These are phyloP conservation scores for Podospora didyma DNA, from an alignment of 495 filamentous ascomycete genomes.

Conservation along the genomic window DNA sequence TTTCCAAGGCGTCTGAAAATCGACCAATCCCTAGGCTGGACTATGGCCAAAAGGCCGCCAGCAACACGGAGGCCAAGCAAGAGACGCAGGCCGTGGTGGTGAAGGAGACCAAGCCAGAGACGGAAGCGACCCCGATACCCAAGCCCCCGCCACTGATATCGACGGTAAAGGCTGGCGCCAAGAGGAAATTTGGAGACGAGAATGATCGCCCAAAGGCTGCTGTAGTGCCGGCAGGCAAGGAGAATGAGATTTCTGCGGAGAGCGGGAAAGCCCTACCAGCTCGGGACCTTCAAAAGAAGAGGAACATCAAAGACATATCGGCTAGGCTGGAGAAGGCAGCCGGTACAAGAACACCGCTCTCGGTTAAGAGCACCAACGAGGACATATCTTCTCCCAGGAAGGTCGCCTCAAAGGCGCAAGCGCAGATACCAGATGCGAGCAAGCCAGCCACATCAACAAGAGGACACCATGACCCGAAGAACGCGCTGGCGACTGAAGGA, in stretches of 20 bases:
- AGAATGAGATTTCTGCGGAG: constrained; percentile 13
- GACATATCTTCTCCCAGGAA: constrained; percentile 41
- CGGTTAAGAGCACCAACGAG: constrained; percentile 45
- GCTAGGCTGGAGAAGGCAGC: constrained; percentile 25
- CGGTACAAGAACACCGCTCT: constrained; percentile 37
- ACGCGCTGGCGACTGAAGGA: too few relatives aligned
- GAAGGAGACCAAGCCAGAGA: constrained; percentile 7
- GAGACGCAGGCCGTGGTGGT: neutral
- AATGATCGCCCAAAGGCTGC: constrained; percentile 12
- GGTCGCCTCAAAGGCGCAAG: constrained; percentile 16
- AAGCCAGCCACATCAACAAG: constrained; percentile 22
- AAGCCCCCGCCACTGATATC: neutral
- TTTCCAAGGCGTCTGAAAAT: neutral
- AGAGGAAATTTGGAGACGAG: constrained; percentile 34
- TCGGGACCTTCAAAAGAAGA: constrained; percentile 15
- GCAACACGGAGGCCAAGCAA: constrained; percentile 15
- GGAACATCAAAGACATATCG: constrained; percentile 33
- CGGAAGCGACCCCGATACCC: neutral
- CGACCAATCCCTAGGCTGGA: constrained; percentile 13
- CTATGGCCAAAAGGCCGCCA: constrained; percentile 13
- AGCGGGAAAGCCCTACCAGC: constrained; percentile 9
- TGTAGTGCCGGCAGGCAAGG: constrained; percentile 26
- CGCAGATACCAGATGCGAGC: constrained; percentile 16
- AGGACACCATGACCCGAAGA: neutral
- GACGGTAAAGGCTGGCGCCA: constrained; percentile 23